Evolutionary conservation across 768 basidiomycete species (phyloP).

Genomic region (Rhodotorula taiwanensis): DNA sequence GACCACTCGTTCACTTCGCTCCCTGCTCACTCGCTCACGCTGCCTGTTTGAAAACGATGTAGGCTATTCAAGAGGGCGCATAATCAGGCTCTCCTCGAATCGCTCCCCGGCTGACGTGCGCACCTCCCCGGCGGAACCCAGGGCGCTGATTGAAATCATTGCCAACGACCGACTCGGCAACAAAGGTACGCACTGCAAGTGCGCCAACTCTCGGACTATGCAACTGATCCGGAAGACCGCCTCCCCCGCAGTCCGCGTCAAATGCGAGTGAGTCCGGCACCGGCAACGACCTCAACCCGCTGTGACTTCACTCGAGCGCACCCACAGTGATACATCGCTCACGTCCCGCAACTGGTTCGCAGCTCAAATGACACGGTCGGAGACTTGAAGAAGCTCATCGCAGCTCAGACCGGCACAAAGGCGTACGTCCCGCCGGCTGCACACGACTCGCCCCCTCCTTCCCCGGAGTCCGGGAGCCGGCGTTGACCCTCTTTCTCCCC

Average conservation of each 20-base stretch:
- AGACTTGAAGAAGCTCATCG: conserved; percentile 93
- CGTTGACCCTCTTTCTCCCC: too few relatives aligned
- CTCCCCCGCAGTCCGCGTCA: conserved; percentile 67
- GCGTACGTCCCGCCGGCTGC: conserved; percentile 36
- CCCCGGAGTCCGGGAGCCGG: too few relatives aligned
- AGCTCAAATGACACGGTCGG: conserved; percentile 92
- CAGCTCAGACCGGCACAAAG: conserved; percentile 89
- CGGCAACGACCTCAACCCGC: not conserved
- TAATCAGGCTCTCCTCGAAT: too few relatives aligned
- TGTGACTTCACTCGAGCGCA: not conserved
- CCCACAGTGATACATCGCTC: too few relatives aligned
- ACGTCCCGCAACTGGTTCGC: not conserved
- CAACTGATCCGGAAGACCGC: not conserved
- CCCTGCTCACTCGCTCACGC: too few relatives aligned
- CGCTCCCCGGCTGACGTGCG: not conserved
- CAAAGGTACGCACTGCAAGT: conserved; percentile 58
- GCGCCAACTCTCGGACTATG: not conserved
- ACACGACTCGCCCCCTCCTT: not conserved
- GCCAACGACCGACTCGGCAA: conserved; percentile 92
- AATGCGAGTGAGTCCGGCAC: conserved; percentile 53
- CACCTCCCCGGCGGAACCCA: not conserved
- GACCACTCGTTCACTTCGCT: too few relatives aligned
- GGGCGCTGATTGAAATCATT: conserved; percentile 58
- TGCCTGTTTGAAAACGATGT: too few relatives aligned
- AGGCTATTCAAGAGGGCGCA: too few relatives aligned